phyloP scores from a whole-genome alignment of 768 basidiomycete genomes.

The Ramaria sp. region DNA sequence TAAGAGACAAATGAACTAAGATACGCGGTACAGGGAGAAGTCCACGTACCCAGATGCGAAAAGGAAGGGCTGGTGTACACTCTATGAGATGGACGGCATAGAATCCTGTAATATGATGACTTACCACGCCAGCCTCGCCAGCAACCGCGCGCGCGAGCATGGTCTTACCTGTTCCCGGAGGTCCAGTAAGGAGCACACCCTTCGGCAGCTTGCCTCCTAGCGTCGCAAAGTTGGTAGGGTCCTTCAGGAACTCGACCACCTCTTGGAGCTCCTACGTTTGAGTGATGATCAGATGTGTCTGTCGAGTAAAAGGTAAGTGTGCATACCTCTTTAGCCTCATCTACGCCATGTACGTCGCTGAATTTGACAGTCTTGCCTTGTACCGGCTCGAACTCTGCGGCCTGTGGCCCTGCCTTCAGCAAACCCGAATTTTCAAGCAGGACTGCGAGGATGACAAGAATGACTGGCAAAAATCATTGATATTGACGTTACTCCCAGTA shows the following conservation, averaged over 20 bases:
- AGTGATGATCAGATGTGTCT: conserved; percentile 7
- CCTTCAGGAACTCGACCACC: conserved; percentile 89
- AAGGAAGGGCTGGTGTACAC: conserved; percentile 55
- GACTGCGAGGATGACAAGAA: conserved; percentile 78
- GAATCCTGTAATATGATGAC: background rate
- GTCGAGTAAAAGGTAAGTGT: background rate
- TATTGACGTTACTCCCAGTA: background rate
- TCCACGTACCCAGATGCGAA: conserved; percentile 76
- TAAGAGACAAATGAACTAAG: conserved; percentile 16
- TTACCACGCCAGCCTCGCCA: conserved; percentile 84
- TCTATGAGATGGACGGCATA: conserved; percentile 1
- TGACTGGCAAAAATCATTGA: conserved; percentile 31
- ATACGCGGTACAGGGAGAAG: background rate
- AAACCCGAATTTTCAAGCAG: conserved; percentile 90
- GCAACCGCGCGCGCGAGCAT: conserved; percentile 95
- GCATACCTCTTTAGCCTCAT: conserved; percentile 86
- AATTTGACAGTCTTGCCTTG: conserved; percentile 81
- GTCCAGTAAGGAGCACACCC: conserved; percentile 84
- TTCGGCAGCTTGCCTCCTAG: conserved; percentile 93
- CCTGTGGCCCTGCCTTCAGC: conserved; percentile 73
- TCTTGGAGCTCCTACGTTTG: conserved; percentile 73
- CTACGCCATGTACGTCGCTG: conserved; percentile 92
- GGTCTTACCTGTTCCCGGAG: conserved; percentile 95
- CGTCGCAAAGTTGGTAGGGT: conserved; percentile 80
- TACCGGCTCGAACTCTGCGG: conserved; percentile 68